A percentile compares a stretch with the other conserved stretches of the same genome.
phyloP scores from a whole-genome alignment of 495 filamentous ascomycete genomes.

The Beverwykella pulmonaria region DNA sequence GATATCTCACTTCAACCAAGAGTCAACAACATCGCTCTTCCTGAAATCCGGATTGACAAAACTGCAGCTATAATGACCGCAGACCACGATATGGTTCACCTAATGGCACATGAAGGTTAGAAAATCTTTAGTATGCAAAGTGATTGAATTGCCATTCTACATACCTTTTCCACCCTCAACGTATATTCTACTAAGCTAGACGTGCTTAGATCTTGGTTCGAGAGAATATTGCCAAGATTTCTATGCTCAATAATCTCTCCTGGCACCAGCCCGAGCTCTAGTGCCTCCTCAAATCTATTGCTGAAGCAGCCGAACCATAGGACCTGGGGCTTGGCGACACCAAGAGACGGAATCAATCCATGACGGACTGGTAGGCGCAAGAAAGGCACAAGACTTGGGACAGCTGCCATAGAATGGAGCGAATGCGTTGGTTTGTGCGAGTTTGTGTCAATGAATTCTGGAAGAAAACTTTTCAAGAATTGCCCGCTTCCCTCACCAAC shows the following conservation, averaged over 20 bases:
- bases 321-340: constrained; percentile 43
- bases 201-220: constrained; percentile 46
- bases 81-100: constrained; percentile 52
- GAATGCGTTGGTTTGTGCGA: no score
- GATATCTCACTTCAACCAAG: no score
- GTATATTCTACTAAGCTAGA: constrained; percentile 47
- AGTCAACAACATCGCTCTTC: no score
- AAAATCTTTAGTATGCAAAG: neutral
- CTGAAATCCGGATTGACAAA: constrained; percentile 42
- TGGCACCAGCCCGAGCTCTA: constrained; percentile 41
- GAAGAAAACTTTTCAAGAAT: no score
- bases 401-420: no score
- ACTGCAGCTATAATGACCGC: constrained; percentile 52
- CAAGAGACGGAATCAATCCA: constrained; percentile 44
- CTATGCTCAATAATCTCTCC: constrained; percentile 51
- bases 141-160: no score
- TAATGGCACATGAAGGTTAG: constrained; percentile 20
- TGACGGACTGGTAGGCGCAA: neutral
- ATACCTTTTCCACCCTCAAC: constrained; percentile 45
- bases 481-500: no score
- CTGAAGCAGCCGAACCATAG: constrained; percentile 54
- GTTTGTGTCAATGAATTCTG: no score
- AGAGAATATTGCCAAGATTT: constrained; percentile 49
- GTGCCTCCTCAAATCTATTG: constrained; percentile 47
- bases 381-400: neutral